Conservation (phyloP, 192 early-diverging fungal genomes). For the Podila clonocystis region DNA sequence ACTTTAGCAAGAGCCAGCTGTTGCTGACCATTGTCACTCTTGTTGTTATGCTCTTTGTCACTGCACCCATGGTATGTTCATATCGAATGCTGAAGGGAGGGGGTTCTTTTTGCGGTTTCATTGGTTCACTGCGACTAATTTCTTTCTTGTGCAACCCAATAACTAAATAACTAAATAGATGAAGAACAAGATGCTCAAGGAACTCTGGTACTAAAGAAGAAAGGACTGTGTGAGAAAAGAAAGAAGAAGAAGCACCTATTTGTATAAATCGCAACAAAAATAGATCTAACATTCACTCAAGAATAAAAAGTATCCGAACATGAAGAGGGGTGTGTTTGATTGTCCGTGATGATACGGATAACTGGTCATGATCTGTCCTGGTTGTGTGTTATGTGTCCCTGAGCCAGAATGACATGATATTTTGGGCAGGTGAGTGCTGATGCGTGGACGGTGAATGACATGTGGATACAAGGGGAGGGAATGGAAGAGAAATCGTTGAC, state of each 20-base stretch:
- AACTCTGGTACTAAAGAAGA: constrained; percentile 36
- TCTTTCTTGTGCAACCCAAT: neutral
- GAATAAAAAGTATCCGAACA: too few relatives aligned
- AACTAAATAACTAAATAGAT: constrained; percentile 2
- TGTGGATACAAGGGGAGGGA: too few relatives aligned
- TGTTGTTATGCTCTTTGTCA: constrained; percentile 75
- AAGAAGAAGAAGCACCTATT: neutral
- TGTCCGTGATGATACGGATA: too few relatives aligned
- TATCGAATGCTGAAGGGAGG: neutral
- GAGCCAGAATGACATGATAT: too few relatives aligned
- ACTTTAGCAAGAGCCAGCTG: constrained; percentile 90
- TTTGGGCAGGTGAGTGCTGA: too few relatives aligned
- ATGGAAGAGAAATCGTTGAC: too few relatives aligned
- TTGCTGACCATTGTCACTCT: constrained; percentile 86
- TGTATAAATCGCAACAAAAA: neutral
- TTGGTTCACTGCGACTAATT: neutral
- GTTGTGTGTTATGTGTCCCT: too few relatives aligned
- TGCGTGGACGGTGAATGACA: too few relatives aligned
- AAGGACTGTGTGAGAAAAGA: neutral
- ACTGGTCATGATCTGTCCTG: too few relatives aligned
- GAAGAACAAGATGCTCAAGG: constrained; percentile 42
- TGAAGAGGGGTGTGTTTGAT: too few relatives aligned
- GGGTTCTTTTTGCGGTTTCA: neutral
- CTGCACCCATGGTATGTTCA: constrained; percentile 74
- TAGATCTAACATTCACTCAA: too few relatives aligned